phyloP scores from a whole-genome alignment of 2,329 filamentous ascomycete genomes.

The Fusarium temperatum region DNA sequence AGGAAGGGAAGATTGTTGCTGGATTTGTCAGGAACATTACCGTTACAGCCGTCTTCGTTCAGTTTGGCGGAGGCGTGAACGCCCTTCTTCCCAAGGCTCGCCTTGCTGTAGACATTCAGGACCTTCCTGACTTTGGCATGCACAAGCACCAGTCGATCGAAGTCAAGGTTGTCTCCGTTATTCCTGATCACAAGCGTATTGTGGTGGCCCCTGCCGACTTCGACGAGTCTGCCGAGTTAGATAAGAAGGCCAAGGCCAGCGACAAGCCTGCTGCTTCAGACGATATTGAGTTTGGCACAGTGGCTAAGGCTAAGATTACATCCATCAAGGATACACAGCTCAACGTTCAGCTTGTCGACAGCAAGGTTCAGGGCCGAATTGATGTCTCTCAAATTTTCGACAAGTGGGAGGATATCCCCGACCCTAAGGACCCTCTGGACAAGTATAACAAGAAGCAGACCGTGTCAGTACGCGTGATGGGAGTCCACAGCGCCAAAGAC shows the following conservation, averaged over 20 bases:
- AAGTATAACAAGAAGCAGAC: slow-evolving; percentile 77
- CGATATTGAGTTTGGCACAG: slow-evolving; percentile 77
- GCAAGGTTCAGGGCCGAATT: slow-evolving; percentile 81
- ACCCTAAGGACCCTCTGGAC: slow-evolving; percentile 80
- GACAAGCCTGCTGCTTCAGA: slow-evolving; percentile 59
- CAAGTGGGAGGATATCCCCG: slow-evolving; percentile 83
- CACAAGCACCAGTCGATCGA: slow-evolving; percentile 78
- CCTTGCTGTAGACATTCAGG: slow-evolving; percentile 74
- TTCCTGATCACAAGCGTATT: slow-evolving; percentile 76
- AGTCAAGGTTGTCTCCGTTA: slow-evolving; percentile 76
- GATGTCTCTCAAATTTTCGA: slow-evolving; percentile 93
- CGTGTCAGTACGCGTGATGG: slow-evolving; percentile 80
- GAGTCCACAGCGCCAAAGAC: slow-evolving; percentile 88
- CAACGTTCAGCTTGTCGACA: slow-evolving; percentile 86
- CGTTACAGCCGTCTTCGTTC: slow-evolving; percentile 82
- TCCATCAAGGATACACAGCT: slow-evolving; percentile 91
- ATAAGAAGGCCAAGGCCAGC: slow-evolving; percentile 49
- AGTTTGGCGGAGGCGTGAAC: slow-evolving; percentile 80
- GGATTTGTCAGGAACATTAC: slow-evolving; percentile 91
- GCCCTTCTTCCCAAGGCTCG: slow-evolving; percentile 84
- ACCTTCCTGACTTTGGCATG: slow-evolving; percentile 79
- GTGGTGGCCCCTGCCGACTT: slow-evolving; percentile 61
- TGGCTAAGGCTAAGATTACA: slow-evolving; percentile 80
- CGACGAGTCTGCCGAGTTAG: slow-evolving; percentile 54
- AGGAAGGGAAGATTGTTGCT: slow-evolving; percentile 72